A percentile compares a stretch with the other conserved stretches of the same genome.
phyloP scores from a whole-genome alignment of 371 early-diverging fungal genomes.

The Syncephalastrum monosporum region DNA sequence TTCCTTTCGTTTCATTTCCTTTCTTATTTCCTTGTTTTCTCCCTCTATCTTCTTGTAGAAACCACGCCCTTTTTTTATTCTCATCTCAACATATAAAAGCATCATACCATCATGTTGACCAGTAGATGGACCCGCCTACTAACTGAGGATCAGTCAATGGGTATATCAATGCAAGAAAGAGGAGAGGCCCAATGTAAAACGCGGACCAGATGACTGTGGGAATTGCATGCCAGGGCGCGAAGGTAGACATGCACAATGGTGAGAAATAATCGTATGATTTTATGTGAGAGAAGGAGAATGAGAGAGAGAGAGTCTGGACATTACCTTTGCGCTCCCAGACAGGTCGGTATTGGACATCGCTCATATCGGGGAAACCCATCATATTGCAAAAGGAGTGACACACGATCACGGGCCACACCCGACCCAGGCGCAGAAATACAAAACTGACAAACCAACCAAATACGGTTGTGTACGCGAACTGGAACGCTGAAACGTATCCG shows the following conservation, averaged over 20 bases:
- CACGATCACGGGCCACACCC: conserved; percentile 34
- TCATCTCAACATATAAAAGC: not conserved
- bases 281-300: too few species aligned
- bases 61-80: not conserved
- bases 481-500: conserved; percentile 38
- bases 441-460: conserved; percentile 73
- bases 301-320: not conserved
- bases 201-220: conserved; percentile 12
- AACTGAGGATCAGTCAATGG: conserved; percentile 14
- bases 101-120: conserved; percentile 7
- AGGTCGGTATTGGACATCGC: conserved; percentile 14
- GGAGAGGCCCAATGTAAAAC: conserved; percentile 3
- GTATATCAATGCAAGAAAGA: conserved; percentile 14
- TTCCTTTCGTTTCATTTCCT: too few species aligned
- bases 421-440: conserved; percentile 53
- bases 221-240: not conserved
- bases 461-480: conserved; percentile 64
- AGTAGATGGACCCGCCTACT: conserved; percentile 16
- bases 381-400: conserved; percentile 67
- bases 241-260: not conserved
- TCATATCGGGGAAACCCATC: conserved; percentile 65
- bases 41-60: not conserved
- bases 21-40: not conserved
- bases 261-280: not conserved
- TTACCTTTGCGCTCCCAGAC: conserved; percentile 23